Evolutionary conservation across 2,329 filamentous ascomycete genomes (phyloP).

Genomic region (Sordariomycetes sp.): DNA sequence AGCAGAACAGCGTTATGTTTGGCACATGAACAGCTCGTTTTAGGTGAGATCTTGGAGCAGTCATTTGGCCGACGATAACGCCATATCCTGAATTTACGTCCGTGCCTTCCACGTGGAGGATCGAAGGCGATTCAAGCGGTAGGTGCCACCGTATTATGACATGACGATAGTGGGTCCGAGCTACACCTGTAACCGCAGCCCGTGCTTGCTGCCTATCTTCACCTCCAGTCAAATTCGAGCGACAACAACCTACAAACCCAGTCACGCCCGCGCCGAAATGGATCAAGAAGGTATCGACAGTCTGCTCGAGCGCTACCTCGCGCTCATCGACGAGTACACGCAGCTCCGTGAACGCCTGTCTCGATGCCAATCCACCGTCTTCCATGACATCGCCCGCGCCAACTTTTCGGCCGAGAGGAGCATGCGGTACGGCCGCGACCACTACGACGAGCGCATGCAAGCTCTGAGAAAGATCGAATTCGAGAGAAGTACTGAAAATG

Average conservation of each 20-base stretch:
- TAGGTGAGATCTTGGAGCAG: too few relatives aligned
- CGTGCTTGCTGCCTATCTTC: too few relatives aligned
- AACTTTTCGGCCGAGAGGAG: slow-evolving; percentile 62
- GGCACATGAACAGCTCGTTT: too few relatives aligned
- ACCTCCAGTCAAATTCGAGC: background rate
- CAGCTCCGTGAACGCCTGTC: slow-evolving; percentile 45
- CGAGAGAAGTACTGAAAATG: background rate
- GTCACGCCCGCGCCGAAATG: slow-evolving; percentile 1
- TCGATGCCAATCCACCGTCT: slow-evolving; percentile 44
- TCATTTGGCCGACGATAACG: too few relatives aligned
- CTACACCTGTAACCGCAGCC: too few relatives aligned
- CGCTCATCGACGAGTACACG: slow-evolving; percentile 58
- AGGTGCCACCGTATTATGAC: too few relatives aligned
- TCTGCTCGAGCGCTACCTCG: slow-evolving; percentile 57
- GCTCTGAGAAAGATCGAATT: slow-evolving; percentile 36
- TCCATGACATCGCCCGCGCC: slow-evolving; percentile 58
- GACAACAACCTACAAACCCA: too few relatives aligned
- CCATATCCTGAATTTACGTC: too few relatives aligned
- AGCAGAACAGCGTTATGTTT: too few relatives aligned
- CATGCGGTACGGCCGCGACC: slow-evolving; percentile 57
- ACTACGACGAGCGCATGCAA: slow-evolving; percentile 67
- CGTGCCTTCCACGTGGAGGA: too few relatives aligned
- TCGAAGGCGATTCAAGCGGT: too few relatives aligned
- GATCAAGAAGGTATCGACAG: slow-evolving; percentile 42
- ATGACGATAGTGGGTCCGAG: too few relatives aligned